Conservation (phyloP, 2,329 filamentous ascomycete genomes). For the Trichophyton rubrum region DNA sequence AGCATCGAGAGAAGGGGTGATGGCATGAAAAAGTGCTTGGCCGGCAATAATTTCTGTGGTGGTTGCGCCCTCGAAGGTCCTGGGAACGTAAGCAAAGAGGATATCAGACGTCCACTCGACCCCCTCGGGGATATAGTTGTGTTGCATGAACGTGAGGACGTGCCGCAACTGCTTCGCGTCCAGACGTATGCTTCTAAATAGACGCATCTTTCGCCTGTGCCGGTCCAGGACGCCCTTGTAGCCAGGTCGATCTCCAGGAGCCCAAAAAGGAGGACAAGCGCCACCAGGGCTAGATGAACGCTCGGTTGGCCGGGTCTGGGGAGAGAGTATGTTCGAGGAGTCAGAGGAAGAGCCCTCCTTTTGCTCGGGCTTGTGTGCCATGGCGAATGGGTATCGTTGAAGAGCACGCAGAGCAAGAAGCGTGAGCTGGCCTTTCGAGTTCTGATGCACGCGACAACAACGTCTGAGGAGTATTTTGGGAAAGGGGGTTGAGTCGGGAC, state of each 20-base stretch:
- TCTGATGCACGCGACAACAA: too few species aligned
- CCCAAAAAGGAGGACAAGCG: slow-evolving; percentile 8
- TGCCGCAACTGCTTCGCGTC: not conserved
- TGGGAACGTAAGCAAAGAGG: not conserved
- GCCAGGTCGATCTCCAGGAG: not conserved
- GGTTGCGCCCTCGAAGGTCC: not conserved
- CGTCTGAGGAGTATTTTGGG: too few species aligned
- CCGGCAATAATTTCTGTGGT: not conserved
- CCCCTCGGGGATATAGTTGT: not conserved
- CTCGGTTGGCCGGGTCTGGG: not conserved
- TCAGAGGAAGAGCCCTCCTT: not conserved
- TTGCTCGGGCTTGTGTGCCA: not conserved
- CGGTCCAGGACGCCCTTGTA: not conserved
- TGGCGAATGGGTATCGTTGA: not conserved
- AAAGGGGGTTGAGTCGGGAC: too few species aligned
- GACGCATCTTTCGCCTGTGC: not conserved
- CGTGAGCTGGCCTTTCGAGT: not conserved
- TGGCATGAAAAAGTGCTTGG: not conserved
- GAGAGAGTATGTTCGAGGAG: not conserved
- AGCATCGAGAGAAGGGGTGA: not conserved
- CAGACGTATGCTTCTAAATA: not conserved
- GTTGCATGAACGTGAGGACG: not conserved
- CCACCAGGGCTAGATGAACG: not conserved
- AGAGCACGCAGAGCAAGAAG: not conserved
- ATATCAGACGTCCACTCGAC: not conserved